Base-by-base conservation (phyloP, 2,329 filamentous ascomycete genomes). In the Diplodia corticola region DNA sequence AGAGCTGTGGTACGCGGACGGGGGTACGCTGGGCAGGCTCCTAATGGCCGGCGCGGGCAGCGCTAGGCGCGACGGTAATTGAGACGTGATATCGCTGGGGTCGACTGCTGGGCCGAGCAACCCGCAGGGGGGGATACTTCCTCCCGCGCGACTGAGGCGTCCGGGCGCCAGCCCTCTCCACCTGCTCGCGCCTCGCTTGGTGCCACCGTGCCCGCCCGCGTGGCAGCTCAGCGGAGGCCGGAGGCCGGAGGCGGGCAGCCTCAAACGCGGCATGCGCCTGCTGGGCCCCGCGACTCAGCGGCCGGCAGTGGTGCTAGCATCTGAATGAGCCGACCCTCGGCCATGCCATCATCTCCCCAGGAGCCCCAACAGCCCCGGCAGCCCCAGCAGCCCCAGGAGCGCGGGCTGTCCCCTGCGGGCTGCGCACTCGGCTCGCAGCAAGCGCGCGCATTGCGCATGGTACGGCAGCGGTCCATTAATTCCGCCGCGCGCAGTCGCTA, bases 1-100 rank as follows among this genome's bases (percentile, higher is more conserved):
- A 49, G 57, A 61, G 57, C 51, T 64, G 49, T 44, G 61, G 37
- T 64, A 54, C 49, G 33, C 50, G 37, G 33, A 64, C 63, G 63
- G 63, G 63, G 63, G 50, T 64, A 44, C 20, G 63, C 63, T 64
- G 50, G 63, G 50, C 63, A 37, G 30, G 63, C 63, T 64, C 63
- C 63, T 64, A 55, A 48, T 54, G 37, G 63, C 50, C 33, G 63
- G 50, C 50, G 63, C 50, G 37, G 35, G 63, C 50, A 55, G 35
- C 37, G 50, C 63, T 63, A 63, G 60, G 46, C 33, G 28, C n/a
- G 60, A 44, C 51, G 60, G 60, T 55, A 51, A 64, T 64, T 64
- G 63, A 64, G 63, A 55, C 63, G 57, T 61, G 57, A 61, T 35
- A 35, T 35, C 37, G 15, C 35, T 40, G 46, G 44, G 44, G 12